Conservation (phyloP, 177 flowering plant genomes). For the Tripterygium wilfordii region DNA sequence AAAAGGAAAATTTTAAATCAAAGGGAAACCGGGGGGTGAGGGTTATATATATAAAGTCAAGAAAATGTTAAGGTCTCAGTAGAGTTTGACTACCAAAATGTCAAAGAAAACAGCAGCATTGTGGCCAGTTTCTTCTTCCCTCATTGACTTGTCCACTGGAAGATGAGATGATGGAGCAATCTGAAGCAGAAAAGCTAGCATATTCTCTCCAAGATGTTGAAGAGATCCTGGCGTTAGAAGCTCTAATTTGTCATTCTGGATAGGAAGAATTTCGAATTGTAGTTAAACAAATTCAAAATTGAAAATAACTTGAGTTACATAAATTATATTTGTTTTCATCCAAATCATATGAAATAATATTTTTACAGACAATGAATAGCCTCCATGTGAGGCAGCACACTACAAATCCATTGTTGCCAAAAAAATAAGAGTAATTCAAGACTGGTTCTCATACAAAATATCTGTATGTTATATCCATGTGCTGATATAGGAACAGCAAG, state of each 20-base stretch:
- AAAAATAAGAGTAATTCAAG: no score
- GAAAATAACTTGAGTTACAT: not conserved
- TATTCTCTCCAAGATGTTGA: conserved; percentile 97
- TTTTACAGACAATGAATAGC: no score
- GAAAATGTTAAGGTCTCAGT: not conserved
- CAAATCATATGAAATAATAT: no score
- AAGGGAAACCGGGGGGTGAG: not conserved
- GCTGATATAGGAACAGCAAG: no score
- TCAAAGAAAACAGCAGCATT: conserved; percentile 73
- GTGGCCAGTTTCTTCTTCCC: conserved; percentile 20
- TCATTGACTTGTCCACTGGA: conserved; percentile 28
- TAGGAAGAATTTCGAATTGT: not conserved
- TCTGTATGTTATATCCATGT: no score
- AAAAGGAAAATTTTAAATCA: not conserved
- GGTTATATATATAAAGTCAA: not conserved
- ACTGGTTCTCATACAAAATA: no score
- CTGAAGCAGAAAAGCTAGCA: conserved; percentile 83
- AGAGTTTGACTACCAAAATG: conserved; percentile 52
- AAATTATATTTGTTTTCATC: no score
- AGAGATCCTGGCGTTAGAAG: conserved; percentile 87
- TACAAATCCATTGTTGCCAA: no score
- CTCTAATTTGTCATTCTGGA: conserved; percentile 91
- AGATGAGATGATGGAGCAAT: conserved; percentile 55
- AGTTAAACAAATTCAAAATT: not conserved
- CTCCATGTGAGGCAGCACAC: no score